Percentiles rank a stretch among this genome's conserved stretches.
phyloP scores from a whole-genome alignment of 1,284 basidiomycete species.

The Rhodotorula sp. region DNA sequence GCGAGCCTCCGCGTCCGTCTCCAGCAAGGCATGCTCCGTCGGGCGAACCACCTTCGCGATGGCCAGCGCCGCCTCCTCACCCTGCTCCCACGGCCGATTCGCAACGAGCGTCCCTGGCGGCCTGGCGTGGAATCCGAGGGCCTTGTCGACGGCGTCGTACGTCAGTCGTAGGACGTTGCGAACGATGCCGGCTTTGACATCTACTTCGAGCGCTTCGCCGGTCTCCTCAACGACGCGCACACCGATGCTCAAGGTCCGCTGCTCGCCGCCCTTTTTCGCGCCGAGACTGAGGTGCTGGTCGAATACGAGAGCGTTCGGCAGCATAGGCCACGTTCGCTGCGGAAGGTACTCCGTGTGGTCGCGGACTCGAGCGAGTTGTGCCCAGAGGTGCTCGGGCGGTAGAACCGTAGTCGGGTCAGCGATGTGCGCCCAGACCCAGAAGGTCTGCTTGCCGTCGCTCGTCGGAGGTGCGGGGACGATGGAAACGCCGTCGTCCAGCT shows the following conservation, averaged over 20 bases:
- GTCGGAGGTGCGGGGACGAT: conserved; percentile 56
- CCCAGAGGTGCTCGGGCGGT: conserved; percentile 49
- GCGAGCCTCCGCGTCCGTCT: neutral
- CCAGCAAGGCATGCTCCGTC: conserved; percentile 25
- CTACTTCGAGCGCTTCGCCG: conserved; percentile 69
- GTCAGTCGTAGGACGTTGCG: conserved; percentile 64
- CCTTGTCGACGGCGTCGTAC: conserved; percentile 68
- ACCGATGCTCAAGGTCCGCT: conserved; percentile 73
- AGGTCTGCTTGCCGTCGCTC: conserved; percentile 44
- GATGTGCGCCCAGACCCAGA: conserved; percentile 88
- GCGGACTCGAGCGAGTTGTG: conserved; percentile 54
- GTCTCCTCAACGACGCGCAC: conserved; percentile 59
- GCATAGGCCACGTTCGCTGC: conserved; percentile 65
- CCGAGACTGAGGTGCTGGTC: conserved; percentile 60
- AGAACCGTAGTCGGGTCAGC: conserved; percentile 89
- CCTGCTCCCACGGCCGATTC: conserved; percentile 31
- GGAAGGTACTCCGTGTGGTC: conserved; percentile 63
- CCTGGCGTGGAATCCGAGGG: conserved; percentile 51
- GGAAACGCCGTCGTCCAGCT: conserved; percentile 93
- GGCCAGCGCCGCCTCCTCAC: neutral
- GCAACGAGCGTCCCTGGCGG: conserved; percentile 5
- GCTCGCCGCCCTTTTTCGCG: conserved; percentile 50
- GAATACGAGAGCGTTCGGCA: conserved; percentile 56
- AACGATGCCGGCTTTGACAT: conserved; percentile 68
- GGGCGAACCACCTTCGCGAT: neutral